phyloP scores from a whole-genome alignment of 768 basidiomycete genomes.

The Gelatoporia subvermispora region DNA sequence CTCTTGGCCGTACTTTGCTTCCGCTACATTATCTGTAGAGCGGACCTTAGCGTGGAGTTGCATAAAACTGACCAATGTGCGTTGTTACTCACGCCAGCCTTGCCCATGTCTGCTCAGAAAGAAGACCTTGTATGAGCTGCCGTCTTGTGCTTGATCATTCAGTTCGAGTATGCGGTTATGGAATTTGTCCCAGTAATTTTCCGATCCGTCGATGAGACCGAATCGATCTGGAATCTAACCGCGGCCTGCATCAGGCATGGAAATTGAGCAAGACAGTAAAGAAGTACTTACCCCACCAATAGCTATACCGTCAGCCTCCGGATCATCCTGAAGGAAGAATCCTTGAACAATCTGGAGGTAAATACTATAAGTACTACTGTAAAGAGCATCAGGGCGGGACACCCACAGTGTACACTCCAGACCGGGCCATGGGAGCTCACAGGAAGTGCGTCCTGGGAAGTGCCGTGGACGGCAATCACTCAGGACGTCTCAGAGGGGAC shows the following conservation, averaged over 20 bases:
- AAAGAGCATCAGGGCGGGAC: background rate
- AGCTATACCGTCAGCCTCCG: conserved; percentile 16
- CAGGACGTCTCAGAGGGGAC: too few relatives aligned
- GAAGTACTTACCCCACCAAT: conserved; percentile 27
- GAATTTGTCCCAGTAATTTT: conserved; percentile 48
- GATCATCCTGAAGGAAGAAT: conserved; percentile 40
- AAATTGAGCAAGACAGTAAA: background rate
- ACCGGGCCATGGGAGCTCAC: background rate
- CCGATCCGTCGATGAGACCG: conserved; percentile 48
- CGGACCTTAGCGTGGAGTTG: conserved; percentile 1
- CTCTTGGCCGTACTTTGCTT: conserved; percentile 48
- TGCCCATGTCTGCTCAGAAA: conserved; percentile 69
- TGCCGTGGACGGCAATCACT: too few relatives aligned
- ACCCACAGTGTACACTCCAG: background rate
- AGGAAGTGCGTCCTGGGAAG: too few relatives aligned
- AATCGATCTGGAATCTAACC: conserved; percentile 53
- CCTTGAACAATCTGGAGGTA: conserved; percentile 26
- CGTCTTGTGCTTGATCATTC: conserved; percentile 35
- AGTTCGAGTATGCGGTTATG: conserved; percentile 37
- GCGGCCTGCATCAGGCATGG: background rate
- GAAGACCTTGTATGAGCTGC: conserved; percentile 55
- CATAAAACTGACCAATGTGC: background rate
- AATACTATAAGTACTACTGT: background rate
- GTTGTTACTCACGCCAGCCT: conserved; percentile 53
- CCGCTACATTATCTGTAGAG: conserved; percentile 59